Percentiles rank a stretch among this genome's conserved stretches.
Conservation (phyloP, 2,329 filamentous ascomycete genomes). For the Trichophyton benhamiae region DNA sequence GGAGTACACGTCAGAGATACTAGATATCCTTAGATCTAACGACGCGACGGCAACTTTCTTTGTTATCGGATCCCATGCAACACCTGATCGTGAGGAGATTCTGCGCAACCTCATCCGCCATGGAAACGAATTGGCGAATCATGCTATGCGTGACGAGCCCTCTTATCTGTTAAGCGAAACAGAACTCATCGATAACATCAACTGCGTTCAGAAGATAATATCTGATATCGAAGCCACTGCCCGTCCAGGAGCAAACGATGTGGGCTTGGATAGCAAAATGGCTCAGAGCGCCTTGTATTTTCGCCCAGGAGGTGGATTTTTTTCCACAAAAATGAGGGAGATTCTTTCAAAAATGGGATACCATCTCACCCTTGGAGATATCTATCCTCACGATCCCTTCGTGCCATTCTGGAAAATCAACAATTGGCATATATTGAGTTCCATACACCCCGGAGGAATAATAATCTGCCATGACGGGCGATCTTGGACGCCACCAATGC, state of each 20-base stretch:
- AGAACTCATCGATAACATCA: slow-evolving; percentile 52
- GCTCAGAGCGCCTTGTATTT: slow-evolving; percentile 49
- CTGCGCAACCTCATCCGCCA: slow-evolving; percentile 47
- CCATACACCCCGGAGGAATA: slow-evolving; percentile 62
- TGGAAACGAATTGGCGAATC: slow-evolving; percentile 68
- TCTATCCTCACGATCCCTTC: slow-evolving; percentile 89
- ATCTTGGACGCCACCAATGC: slow-evolving; percentile 71
- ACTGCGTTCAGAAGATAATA: slow-evolving; percentile 50
- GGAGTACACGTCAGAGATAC: slow-evolving; percentile 55
- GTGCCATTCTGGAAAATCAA: slow-evolving; percentile 58
- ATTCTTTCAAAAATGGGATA: slow-evolving; percentile 52
- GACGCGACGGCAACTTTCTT: slow-evolving; percentile 74
- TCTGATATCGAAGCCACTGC: slow-evolving; percentile 26
- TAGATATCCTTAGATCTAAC: slow-evolving; percentile 53
- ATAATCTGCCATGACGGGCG: slow-evolving; percentile 79
- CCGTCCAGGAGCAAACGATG: slow-evolving; percentile 16
- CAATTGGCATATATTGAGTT: slow-evolving; percentile 66
- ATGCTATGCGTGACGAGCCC: slow-evolving; percentile 79
- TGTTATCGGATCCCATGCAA: slow-evolving; percentile 67
- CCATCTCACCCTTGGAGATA: slow-evolving; percentile 62
- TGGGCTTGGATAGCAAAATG: slow-evolving; percentile 27
- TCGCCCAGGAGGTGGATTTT: slow-evolving; percentile 74
- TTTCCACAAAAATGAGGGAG: slow-evolving; percentile 56
- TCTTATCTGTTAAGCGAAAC: slow-evolving; percentile 48
- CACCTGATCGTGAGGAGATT: slow-evolving; percentile 30